phyloP scores from a whole-genome alignment of 805 yeast genomes.

The Yamadazyma insecticola region DNA sequence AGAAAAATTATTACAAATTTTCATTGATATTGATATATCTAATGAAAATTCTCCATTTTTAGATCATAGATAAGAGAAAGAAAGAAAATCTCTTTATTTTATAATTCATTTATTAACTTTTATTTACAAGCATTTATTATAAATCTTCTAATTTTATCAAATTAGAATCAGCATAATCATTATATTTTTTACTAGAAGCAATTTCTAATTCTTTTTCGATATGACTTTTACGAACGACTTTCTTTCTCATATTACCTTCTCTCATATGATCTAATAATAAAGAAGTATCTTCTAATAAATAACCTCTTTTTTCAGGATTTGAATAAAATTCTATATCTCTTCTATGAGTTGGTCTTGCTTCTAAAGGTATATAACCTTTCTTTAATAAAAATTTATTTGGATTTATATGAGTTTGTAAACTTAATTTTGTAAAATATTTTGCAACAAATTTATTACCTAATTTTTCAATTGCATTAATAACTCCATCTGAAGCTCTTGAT shows the following conservation, averaged over 20 bases:
- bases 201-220: conserved; percentile 32
- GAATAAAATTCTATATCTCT: conserved; percentile 79
- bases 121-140: no score
- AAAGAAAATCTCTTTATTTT: neutral
- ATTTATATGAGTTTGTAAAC: conserved; percentile 68
- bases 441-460: conserved; percentile 75
- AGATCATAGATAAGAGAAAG: conserved; percentile 1
- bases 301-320: conserved; percentile 69
- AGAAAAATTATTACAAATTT: conserved; percentile 33
- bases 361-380: conserved; percentile 77
- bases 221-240: conserved; percentile 25
- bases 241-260: conserved; percentile 13
- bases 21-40: conserved; percentile 28
- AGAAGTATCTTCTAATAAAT: conserved; percentile 44
- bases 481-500: conserved; percentile 69
- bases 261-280: conserved; percentile 30
- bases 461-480: conserved; percentile 66
- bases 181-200: conserved; percentile 18
- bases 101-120: no score
- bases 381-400: conserved; percentile 67
- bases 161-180: conserved; percentile 13
- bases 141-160: conserved; percentile 17
- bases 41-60: conserved; percentile 5
- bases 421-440: conserved; percentile 56
- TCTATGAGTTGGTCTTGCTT: conserved; percentile 80